A percentile compares a stretch with the other conserved stretches of the same genome.
Evolutionary conservation across 169 alveolate species (phyloP).

Genomic region (Plasmodium coatneyi): DNA sequence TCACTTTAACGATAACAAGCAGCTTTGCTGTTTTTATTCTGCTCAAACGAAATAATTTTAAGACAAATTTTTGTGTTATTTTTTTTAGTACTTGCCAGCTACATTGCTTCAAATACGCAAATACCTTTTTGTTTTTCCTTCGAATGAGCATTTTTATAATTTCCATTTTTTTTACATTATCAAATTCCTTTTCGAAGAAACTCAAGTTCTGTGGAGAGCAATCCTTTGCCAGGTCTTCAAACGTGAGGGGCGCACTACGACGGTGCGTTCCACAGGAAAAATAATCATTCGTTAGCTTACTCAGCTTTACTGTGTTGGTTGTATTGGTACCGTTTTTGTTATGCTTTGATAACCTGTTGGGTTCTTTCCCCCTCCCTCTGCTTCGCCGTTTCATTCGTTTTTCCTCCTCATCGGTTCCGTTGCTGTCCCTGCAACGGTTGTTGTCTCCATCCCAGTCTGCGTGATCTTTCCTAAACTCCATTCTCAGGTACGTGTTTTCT

Average conservation of each 20-base stretch:
- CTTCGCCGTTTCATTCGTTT: not conserved
- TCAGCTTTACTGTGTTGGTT: not conserved
- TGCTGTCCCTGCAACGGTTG: not conserved
- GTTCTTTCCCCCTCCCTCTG: not conserved
- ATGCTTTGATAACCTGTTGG: not conserved
- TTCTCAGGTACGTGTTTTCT: not conserved
- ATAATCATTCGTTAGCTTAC: not conserved
- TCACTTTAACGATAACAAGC: constrained; percentile 11
- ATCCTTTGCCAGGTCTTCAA: not conserved
- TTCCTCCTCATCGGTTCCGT: not conserved
- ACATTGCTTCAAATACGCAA: constrained; percentile 41
- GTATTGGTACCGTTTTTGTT: not conserved
- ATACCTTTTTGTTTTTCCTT: constrained; percentile 25
- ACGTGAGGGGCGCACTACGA: not conserved
- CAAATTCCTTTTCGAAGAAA: constrained; percentile 8
- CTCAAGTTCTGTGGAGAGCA: not conserved
- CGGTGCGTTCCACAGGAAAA: not conserved
- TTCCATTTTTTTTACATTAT: constrained; percentile 30
- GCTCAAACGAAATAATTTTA: constrained; percentile 9
- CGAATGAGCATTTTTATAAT: constrained; percentile 43
- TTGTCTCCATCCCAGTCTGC: not conserved
- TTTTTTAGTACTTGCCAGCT: constrained; percentile 5
- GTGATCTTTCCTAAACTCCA: not conserved
- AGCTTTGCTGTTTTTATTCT: constrained; percentile 25
- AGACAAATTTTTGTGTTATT: not conserved